Base-by-base conservation (phyloP, 768 basidiomycete genomes). In the Exsudoporus frostii region DNA sequence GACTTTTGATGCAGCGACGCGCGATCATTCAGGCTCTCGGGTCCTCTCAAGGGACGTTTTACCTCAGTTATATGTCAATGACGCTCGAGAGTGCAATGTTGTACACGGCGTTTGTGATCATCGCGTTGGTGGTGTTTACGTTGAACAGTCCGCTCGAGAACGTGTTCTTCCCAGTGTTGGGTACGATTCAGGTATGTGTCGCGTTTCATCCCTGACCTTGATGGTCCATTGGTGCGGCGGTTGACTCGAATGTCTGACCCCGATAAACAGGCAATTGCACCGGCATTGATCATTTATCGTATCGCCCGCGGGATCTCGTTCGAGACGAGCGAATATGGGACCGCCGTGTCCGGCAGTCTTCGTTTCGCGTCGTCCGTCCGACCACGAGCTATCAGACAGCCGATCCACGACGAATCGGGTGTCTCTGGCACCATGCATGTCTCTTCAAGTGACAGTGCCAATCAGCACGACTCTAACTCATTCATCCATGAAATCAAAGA, bases 11-110 rank as follows among this genome's bases (percentile, higher is more conserved):
- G 37, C 54, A 66, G 22, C 48, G 61, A 7, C 64, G 37, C 1
- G 45, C 61, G 0, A 36, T 64, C 45, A 38, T 52, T 1, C 30
- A 14, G 2, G 56, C 62, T 0, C 14, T 57, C 43, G 61, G 61
- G 1, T 38, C 48, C 0, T 49, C 39, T 1, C 61, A 61, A 8
- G 64, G 58, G 2, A 17, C 46, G 19, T 64, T 65, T 19, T 64
- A 66, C 33, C 40, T 65, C 34, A 29, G 52, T 2, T 65, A 61
- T n/a, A 61, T 66, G 61, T 52, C 62, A 1, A 61, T 65, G 65
- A 61, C 61, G 20, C 58, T 65, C 40, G 64, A 65, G 50, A 64
- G 64, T 50, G 64, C 64, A 0, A 0, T 50, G 43, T 29, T 65
- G 30, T 65, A 65, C 22, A 57, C 64, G 0, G 29, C 27, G 19